A percentile compares a stretch with the other conserved stretches of the same genome.
These are phyloP conservation scores for Septoria linicola DNA, from an alignment of 2,329 filamentous ascomycete species.

Conservation along the genomic window DNA sequence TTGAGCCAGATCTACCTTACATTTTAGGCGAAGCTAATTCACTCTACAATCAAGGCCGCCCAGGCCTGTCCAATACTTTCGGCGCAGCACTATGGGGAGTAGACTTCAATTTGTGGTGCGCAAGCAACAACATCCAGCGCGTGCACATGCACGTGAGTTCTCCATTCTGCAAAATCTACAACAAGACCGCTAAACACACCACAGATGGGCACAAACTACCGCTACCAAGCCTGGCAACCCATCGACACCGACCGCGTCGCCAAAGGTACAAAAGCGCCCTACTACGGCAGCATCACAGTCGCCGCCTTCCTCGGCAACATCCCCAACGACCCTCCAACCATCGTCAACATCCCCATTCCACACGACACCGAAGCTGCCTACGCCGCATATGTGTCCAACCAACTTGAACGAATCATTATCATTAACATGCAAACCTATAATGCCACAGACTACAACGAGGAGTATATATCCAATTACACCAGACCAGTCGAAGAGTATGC, in stretches of 20 bases:
- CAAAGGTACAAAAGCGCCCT: conserved; percentile 61
- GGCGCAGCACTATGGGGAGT: conserved; percentile 65
- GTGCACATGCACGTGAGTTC: conserved; percentile 57
- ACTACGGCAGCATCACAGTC: conserved; percentile 62
- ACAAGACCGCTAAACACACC: no score
- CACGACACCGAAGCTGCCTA: conserved; percentile 54
- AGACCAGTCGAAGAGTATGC: conserved; percentile 44
- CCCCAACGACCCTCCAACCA: conserved; percentile 36
- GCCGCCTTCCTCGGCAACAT: conserved; percentile 56
- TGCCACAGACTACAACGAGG: conserved; percentile 32
- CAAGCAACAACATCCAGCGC: conserved; percentile 55
- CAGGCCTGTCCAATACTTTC: conserved; percentile 63
- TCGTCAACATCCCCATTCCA: conserved; percentile 51
- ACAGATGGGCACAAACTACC: conserved; percentile 59
- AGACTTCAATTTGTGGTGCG: conserved; percentile 61
- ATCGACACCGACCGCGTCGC: conserved; percentile 51
- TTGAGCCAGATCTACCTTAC: conserved; percentile 47
- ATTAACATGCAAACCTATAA: conserved; percentile 62
- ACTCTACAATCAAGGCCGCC: conserved; percentile 61
- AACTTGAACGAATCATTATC: conserved; percentile 52
- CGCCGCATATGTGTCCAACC: conserved; percentile 51
- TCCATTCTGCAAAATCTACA: no score
- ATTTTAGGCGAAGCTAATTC: conserved; percentile 64
- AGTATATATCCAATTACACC: conserved; percentile 47
- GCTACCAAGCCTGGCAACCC: conserved; percentile 63